phyloP scores from a whole-genome alignment of 345 rosid species.

The Corymbia maculata region DNA sequence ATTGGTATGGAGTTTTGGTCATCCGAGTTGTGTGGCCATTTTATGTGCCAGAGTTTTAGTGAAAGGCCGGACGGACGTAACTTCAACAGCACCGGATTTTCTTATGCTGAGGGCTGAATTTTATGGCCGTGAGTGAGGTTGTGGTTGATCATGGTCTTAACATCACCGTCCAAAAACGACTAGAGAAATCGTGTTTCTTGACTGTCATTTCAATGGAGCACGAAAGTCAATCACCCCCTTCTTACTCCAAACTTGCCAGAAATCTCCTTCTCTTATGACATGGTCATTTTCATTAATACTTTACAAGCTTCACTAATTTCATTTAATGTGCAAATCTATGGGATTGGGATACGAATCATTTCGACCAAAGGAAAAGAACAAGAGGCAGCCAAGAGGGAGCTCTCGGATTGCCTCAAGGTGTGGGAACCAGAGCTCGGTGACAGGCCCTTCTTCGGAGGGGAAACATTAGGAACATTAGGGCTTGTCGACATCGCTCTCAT shows the following conservation, averaged over 20 bases:
- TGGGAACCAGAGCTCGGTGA: slow-evolving; percentile 13
- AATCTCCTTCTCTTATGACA: not conserved
- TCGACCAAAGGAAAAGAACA: slow-evolving; percentile 2
- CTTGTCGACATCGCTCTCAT: slow-evolving; percentile 7
- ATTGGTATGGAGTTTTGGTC: too few species aligned
- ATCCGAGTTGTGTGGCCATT: too few species aligned
- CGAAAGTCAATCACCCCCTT: not conserved
- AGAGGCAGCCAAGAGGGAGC: slow-evolving; percentile 13
- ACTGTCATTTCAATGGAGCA: not conserved
- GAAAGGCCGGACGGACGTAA: not conserved
- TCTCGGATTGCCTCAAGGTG: slow-evolving; percentile 5
- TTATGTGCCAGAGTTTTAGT: too few species aligned
- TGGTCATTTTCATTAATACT: not conserved
- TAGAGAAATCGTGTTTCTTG: not conserved
- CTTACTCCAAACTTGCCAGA: not conserved
- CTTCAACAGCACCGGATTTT: not conserved
- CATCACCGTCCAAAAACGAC: not conserved
- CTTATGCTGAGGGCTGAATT: not conserved
- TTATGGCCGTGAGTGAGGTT: not conserved
- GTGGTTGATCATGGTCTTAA: not conserved
- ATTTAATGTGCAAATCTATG: not conserved
- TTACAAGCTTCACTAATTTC: not conserved
- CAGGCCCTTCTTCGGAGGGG: slow-evolving; percentile 16
- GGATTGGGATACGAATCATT: not conserved
- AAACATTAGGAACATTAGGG: slow-evolving; percentile 12